These are phyloP conservation scores for Neurospora terricola DNA, from an alignment of 495 filamentous ascomycete species.

Conservation along the genomic window DNA sequence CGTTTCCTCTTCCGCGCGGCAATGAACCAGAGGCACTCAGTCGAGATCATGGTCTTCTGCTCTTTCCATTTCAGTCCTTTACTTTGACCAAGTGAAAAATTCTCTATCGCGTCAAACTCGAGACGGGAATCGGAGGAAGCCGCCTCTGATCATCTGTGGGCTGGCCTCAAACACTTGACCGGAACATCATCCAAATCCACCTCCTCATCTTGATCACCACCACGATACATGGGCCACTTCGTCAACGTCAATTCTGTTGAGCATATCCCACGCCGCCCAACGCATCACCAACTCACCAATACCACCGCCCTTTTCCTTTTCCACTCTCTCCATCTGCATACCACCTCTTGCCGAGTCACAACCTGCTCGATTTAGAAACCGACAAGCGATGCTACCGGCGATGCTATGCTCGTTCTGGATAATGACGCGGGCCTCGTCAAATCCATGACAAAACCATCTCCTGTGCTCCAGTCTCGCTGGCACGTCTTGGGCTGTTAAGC, in stretches of 20 bases:
- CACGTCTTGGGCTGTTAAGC: not conserved
- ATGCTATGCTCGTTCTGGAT: not conserved
- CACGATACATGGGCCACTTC: not conserved
- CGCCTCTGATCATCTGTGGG: not conserved
- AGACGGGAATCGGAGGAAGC: not conserved
- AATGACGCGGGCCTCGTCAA: not conserved
- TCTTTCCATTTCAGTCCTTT: not conserved
- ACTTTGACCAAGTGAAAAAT: not conserved
- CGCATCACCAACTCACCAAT: not conserved
- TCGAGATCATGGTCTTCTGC: not conserved
- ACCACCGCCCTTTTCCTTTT: not conserved
- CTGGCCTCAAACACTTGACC: not conserved
- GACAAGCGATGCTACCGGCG: not conserved
- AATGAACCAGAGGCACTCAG: not conserved
- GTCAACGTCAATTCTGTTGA: not conserved
- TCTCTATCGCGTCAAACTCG: not conserved
- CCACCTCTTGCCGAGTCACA: not conserved
- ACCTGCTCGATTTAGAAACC: not conserved
- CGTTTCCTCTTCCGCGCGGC: not conserved
- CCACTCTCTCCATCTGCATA: not conserved
- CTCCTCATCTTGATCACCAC: not conserved
- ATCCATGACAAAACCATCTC: not conserved
- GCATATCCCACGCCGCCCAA: not conserved
- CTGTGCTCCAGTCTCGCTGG: not conserved
- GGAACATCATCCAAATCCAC: not conserved